Evolutionary conservation across 768 basidiomycete species (phyloP), one percentile per base, ranked within the genome.

Genomic region (Trichaptum fuscoviolaceum): DNA sequence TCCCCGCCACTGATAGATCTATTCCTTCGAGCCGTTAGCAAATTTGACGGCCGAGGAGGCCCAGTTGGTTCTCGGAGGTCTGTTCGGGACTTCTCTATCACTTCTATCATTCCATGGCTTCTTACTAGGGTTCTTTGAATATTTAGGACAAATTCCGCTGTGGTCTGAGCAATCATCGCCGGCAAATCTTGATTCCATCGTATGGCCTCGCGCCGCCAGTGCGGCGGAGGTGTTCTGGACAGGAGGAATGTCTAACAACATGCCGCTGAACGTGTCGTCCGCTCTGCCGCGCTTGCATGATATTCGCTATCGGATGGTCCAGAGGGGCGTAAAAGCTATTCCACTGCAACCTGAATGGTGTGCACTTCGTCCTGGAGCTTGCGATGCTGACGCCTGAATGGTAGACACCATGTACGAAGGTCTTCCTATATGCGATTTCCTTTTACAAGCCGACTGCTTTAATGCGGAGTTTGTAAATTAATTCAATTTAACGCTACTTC

Each of bases 221-320:
- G 84, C 86, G 15, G 90, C 90, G 0, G 92, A 93, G 79, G 72
- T 92, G 18, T 92, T 91, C 75, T 93, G 91, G 91, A 86, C 84
- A 0, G 90, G 90, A 6, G 42, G 68, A 42, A 69, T n/a, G 68
- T 66, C 65, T 59, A 68, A 74, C 60, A 69, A 70, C 5, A 63
- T 64, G 7, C 64, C 72, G 2, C 75, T 78, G 25, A 77, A 81
- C 65, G 77, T 81, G 9, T 75, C 65, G 0, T 73, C 79, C 23
- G 90, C 89, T 3, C 75, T 90, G 8, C 83, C 87, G 34, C 82
- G 91, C 1, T 75, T 93, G 67, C 87, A 92, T 70, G 89, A 90
- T 67, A 63, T 89, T 24, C 76, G 82, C 15, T 88, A 83, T 75
- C 77, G 89, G 35, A 82, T 91, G 78, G 82, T 84, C 5, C 80